A percentile compares a stretch with the other conserved stretches of the same genome.
phyloP scores from a whole-genome alignment of 2,329 filamentous ascomycete genomes.

The Exophiala mesophila region DNA sequence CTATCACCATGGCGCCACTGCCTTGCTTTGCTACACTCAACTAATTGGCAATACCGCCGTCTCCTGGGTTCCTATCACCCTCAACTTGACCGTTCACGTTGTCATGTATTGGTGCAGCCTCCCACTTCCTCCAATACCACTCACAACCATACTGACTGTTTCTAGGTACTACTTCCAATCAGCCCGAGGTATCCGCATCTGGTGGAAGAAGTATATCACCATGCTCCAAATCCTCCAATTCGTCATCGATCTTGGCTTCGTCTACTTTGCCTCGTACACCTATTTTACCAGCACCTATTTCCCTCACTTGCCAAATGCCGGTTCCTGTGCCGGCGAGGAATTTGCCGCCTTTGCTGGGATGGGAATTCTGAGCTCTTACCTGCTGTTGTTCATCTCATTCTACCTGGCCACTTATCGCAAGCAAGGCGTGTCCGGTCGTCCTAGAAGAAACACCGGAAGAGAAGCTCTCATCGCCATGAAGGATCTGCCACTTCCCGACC shows the following conservation, averaged over 20 bases:
- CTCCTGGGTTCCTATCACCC: constrained; percentile 87
- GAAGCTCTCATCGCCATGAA: constrained; percentile 83
- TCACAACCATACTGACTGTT: no score
- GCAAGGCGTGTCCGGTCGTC: constrained; percentile 45
- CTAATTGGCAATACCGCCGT: constrained; percentile 88
- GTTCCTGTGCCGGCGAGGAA: constrained; percentile 89
- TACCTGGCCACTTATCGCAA: constrained; percentile 94
- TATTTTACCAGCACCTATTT: constrained; percentile 95
- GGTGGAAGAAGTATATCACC: constrained; percentile 99
- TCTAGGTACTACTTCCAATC: constrained; percentile 99
- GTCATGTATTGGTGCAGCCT: constrained; percentile 95
- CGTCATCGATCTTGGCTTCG: constrained; percentile 92
- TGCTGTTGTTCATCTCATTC: constrained; percentile 98
- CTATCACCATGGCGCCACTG: constrained; percentile 96
- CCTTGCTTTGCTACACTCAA: constrained; percentile 96
- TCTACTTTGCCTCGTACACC: constrained; percentile 99
- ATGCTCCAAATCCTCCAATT: constrained; percentile 96
- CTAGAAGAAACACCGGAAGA: constrained; percentile 61
- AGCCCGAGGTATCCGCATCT: constrained; percentile 88
- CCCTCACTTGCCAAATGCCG: constrained; percentile 73
- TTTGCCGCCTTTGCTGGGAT: constrained; percentile 93
- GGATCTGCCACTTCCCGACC: constrained; percentile 57
- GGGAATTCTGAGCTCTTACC: constrained; percentile 86
- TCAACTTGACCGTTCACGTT: constrained; percentile 92
- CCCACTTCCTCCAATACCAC: no score